A percentile compares a stretch with the other conserved stretches of the same genome.
Evolutionary conservation across 257 asterid species (phyloP).

Genomic region (Eustoma russellianum): DNA sequence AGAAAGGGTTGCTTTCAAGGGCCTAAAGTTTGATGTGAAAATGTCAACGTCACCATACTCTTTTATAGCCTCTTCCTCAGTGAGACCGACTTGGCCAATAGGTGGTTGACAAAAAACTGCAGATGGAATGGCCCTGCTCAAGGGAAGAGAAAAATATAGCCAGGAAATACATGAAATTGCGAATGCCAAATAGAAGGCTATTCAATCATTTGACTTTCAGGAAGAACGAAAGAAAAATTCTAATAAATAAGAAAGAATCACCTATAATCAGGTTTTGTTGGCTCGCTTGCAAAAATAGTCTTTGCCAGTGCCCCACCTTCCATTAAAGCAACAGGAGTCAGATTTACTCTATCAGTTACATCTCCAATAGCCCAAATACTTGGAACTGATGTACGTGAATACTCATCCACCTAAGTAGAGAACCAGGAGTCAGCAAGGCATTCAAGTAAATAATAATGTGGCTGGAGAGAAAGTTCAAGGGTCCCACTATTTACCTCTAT

Average conservation of each 20-base stretch:
- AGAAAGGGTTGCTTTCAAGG: constrained; percentile 88
- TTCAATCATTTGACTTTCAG: too few species aligned
- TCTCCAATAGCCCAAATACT: constrained; percentile 99
- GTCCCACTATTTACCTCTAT: constrained; percentile 47
- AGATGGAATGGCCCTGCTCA: constrained; percentile 68
- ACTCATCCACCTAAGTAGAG: constrained; percentile 64
- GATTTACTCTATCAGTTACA: constrained; percentile 90
- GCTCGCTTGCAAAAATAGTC: constrained; percentile 74
- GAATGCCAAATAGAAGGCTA: too few species aligned
- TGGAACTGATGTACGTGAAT: constrained; percentile 82
- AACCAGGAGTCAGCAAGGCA: constrained; percentile 2
- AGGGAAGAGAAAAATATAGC: constrained; percentile 13
- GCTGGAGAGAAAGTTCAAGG: neutral
- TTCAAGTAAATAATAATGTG: too few species aligned
- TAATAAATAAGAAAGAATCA: constrained; percentile 13
- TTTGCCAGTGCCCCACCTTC: constrained; percentile 97
- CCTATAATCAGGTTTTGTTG: constrained; percentile 82
- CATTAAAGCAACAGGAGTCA: constrained; percentile 99
- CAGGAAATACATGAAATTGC: constrained; percentile 1
- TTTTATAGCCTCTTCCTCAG: constrained; percentile 77
- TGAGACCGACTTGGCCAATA: constrained; percentile 83
- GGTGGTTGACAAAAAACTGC: constrained; percentile 99
- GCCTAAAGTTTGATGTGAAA: constrained; percentile 76
- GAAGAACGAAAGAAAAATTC: neutral
- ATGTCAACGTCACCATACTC: constrained; percentile 80